These are phyloP conservation scores for Pichia sp. DNA, from an alignment of 1,139 yeast genomes.

Conservation along the genomic window DNA sequence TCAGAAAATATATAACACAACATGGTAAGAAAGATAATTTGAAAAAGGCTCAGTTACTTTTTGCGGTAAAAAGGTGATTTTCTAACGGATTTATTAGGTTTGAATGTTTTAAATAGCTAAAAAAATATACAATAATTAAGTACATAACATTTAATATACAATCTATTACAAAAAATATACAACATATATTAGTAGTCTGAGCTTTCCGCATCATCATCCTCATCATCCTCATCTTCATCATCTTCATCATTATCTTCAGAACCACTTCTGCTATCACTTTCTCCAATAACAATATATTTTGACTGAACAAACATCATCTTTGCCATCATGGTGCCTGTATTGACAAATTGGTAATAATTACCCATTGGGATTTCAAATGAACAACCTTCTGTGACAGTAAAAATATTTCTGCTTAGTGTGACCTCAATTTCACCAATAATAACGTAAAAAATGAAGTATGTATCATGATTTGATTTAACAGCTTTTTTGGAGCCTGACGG, in stretches of 20 bases:
- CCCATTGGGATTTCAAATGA: conserved; percentile 78
- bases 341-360: conserved; percentile 58
- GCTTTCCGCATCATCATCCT: conserved; percentile 1
- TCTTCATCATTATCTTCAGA: conserved; percentile 14
- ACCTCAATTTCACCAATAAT: conserved; percentile 67
- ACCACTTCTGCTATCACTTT: conserved; percentile 14
- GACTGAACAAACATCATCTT: conserved; percentile 74
- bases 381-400: conserved; percentile 66
- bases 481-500: conserved; percentile 63
- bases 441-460: conserved; percentile 69
- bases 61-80: neutral
- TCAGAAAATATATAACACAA: too few relatives aligned
- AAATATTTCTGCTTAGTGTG: conserved; percentile 49
- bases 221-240: conserved; percentile 13
- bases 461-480: conserved; percentile 55
- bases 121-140: neutral
- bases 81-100: neutral
- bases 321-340: conserved; percentile 52
- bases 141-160: neutral
- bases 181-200: neutral
- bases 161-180: neutral
- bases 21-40: too few relatives aligned
- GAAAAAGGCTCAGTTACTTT: neutral
- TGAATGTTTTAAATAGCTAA: neutral
- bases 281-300: conserved; percentile 31